A percentile compares a stretch with the other conserved stretches of the same genome.
These are phyloP conservation scores for Xerocomus brunneocitrinus DNA, from an alignment of 768 basidiomycete species.

Conservation along the genomic window DNA sequence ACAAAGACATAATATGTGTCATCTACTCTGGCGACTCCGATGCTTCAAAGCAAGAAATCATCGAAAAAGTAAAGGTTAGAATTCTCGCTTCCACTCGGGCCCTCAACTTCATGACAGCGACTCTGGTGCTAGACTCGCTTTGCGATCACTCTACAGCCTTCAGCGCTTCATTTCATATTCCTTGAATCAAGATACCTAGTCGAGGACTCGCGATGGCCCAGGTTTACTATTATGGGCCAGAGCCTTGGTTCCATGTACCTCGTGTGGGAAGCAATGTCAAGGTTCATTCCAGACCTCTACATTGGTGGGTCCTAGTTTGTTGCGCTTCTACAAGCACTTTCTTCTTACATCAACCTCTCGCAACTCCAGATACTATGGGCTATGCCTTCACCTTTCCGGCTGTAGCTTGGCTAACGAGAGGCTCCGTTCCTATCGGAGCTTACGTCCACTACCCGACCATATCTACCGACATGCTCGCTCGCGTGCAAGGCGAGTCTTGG, in stretches of 20 bases:
- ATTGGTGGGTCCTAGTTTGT: slow-evolving; percentile 54
- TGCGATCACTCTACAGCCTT: slow-evolving; percentile 65
- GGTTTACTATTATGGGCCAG: slow-evolving; percentile 92
- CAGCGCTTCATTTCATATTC: slow-evolving; percentile 76
- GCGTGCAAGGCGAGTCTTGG: slow-evolving; percentile 46
- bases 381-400: slow-evolving; percentile 91
- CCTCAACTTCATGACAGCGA: neutral
- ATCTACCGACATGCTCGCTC: slow-evolving; percentile 86
- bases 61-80: slow-evolving; percentile 73
- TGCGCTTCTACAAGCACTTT: neutral
- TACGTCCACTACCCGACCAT: slow-evolving; percentile 98
- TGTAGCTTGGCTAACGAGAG: slow-evolving; percentile 50
- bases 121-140: slow-evolving; percentile 61
- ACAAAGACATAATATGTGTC: slow-evolving; percentile 62
- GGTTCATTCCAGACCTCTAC: slow-evolving; percentile 82
- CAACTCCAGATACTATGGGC: slow-evolving; percentile 85
- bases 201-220: slow-evolving; percentile 78
- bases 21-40: slow-evolving; percentile 90
- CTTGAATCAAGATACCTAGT: slow-evolving; percentile 65
- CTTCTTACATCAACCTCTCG: neutral
- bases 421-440: slow-evolving; percentile 71
- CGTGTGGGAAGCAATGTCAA: slow-evolving; percentile 76
- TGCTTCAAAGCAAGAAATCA: slow-evolving; percentile 73
- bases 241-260: slow-evolving; percentile 83
- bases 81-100: neutral